phyloP scores from a whole-genome alignment of 345 rosid species.

The Leavenworthia alabamica region DNA sequence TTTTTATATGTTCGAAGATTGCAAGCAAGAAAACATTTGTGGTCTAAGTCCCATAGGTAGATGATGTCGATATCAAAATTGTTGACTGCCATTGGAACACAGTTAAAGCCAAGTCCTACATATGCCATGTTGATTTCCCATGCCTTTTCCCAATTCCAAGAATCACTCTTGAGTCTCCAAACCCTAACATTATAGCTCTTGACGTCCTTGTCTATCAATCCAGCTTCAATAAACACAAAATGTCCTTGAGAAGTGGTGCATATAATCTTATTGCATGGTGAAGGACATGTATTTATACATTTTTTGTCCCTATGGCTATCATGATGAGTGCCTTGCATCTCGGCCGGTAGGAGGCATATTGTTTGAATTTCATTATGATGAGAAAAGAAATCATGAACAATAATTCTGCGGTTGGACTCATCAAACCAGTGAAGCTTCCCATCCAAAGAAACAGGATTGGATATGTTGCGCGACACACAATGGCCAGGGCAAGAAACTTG shows the following conservation, averaged over 20 bases:
- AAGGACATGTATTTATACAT: neutral
- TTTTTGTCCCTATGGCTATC: neutral
- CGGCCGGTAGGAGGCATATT: neutral
- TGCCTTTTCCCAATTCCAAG: neutral
- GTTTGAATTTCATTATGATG: neutral
- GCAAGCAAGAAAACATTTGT: too few relatives aligned
- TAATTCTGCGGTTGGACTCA: neutral
- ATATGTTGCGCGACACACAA: neutral
- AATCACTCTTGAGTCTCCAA: neutral
- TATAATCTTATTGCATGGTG: neutral
- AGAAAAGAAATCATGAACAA: neutral
- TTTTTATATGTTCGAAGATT: too few relatives aligned
- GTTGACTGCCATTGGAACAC: too few relatives aligned
- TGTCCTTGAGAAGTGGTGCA: neutral
- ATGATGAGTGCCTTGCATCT: neutral
- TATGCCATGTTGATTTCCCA: too few relatives aligned
- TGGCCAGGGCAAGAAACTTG: neutral
- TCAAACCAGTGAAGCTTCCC: neutral
- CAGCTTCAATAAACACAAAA: neutral
- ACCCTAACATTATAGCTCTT: neutral
- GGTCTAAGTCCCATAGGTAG: too few relatives aligned
- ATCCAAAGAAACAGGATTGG: neutral
- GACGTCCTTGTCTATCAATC: neutral
- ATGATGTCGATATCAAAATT: too few relatives aligned
- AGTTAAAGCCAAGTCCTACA: too few relatives aligned